Conservation (phyloP, 169 alveolate genomes). For the Plasmodium billcollinsi region DNA sequence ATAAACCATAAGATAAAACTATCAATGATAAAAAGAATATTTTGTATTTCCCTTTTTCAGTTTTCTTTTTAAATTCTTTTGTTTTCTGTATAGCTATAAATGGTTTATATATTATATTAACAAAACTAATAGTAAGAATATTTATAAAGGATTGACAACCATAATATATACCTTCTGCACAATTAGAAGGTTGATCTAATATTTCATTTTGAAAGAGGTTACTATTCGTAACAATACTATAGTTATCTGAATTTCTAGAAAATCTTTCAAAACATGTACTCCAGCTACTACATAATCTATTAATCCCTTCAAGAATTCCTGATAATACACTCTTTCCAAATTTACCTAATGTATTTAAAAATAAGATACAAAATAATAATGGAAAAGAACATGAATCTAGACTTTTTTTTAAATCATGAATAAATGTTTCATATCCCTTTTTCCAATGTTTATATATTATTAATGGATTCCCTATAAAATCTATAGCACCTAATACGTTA, state of each 20-base stretch:
- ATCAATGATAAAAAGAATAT: conserved; percentile 29
- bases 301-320: conserved; percentile 69
- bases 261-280: conserved; percentile 75
- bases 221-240: conserved; percentile 67
- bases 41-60: conserved; percentile 70
- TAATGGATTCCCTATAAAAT: conserved; percentile 87
- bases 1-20: conserved; percentile 56
- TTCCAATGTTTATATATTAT: conserved; percentile 85
- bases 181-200: conserved; percentile 83
- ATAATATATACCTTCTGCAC: conserved; percentile 82
- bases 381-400: conserved; percentile 74
- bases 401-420: conserved; percentile 71
- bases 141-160: conserved; percentile 82
- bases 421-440: conserved; percentile 76
- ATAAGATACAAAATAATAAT: conserved; percentile 53
- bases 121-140: conserved; percentile 80
- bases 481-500: conserved; percentile 87
- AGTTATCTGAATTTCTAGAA: conserved; percentile 77
- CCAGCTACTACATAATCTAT: conserved; percentile 77
- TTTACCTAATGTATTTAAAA: conserved; percentile 45
- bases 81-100: conserved; percentile 79
- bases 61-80: conserved; percentile 62
- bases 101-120: conserved; percentile 65
- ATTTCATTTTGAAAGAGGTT: conserved; percentile 79
- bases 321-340: conserved; percentile 72